Evolutionary conservation across 441 rosid species (phyloP).

Genomic region (Erodium trifolium): DNA sequence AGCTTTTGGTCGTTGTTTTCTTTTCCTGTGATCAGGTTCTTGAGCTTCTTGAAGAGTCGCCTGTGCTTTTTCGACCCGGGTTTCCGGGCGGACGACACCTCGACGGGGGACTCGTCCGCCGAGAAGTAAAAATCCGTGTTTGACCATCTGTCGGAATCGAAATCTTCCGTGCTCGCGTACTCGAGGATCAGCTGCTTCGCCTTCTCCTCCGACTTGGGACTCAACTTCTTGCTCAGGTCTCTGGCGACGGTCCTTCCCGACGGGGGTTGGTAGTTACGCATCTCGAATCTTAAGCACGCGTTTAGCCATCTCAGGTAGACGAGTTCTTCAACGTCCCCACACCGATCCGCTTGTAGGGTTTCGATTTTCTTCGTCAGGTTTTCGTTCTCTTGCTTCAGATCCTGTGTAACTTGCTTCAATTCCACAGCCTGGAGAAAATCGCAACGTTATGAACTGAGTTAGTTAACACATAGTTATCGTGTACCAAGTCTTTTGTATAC

Average conservation of each 20-base stretch:
- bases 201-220: slow-evolving; percentile 65
- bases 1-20: background rate
- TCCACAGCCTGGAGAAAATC: slow-evolving; percentile 30
- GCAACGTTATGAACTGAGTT: too few species aligned
- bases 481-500: too few species aligned
- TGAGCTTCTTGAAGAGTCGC: slow-evolving; percentile 46
- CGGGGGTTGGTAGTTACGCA: slow-evolving; percentile 55
- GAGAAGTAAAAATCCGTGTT: slow-evolving; percentile 40
- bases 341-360: slow-evolving; percentile 57
- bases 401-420: slow-evolving; percentile 33
- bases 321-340: slow-evolving; percentile 54
- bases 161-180: slow-evolving; percentile 54
- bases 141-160: slow-evolving; percentile 58
- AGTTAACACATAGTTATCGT: too few species aligned
- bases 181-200: slow-evolving; percentile 77
- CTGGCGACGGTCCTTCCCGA: slow-evolving; percentile 64
- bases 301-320: slow-evolving; percentile 88
- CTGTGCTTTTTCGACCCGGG: slow-evolving; percentile 32
- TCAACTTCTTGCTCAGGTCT: slow-evolving; percentile 69
- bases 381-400: slow-evolving; percentile 46
- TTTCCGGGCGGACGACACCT: slow-evolving; percentile 30
- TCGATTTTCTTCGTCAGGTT: slow-evolving; percentile 47
- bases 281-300: slow-evolving; percentile 76
- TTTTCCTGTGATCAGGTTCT: slow-evolving; percentile 42
- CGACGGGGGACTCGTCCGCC: slow-evolving; percentile 39